Evolutionary conservation across 2,329 filamentous ascomycete genomes (phyloP).

Genomic region (Paraphaeosphaeria sporulosa): DNA sequence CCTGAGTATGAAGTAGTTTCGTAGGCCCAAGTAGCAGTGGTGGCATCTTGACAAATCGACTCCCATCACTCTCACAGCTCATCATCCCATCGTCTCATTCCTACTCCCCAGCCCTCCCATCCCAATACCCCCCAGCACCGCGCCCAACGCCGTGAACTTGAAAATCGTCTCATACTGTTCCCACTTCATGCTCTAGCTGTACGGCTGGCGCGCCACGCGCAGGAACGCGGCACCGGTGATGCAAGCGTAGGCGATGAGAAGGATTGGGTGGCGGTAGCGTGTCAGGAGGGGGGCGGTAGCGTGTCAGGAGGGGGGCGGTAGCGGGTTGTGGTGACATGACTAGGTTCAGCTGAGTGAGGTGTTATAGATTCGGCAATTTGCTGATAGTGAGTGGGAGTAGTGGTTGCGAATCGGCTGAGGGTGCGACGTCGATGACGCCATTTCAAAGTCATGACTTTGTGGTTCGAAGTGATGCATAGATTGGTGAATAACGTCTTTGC

Average conservation of each 20-base stretch:
- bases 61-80: background rate
- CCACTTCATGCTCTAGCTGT: constrained; percentile 40
- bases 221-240: constrained; percentile 44
- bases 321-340: no score
- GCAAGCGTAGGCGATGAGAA: constrained; percentile 36
- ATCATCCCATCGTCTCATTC: background rate
- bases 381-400: no score
- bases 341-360: no score
- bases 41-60: no score
- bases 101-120: constrained; percentile 16
- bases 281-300: no score
- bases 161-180: constrained; percentile 50
- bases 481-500: background rate
- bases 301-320: no score
- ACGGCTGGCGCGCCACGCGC: constrained; percentile 45
- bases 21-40: no score
- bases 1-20: no score
- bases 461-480: no score
- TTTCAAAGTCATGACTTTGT: background rate
- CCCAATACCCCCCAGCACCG: constrained; percentile 34
- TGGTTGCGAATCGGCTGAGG: no score
- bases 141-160: constrained; percentile 44
- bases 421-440: constrained; percentile 1
- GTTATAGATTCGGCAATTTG: no score
- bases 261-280: constrained; percentile 40